These are phyloP conservation scores for Termitomyces sp. DNA, from an alignment of 768 basidiomycete genomes.

Conservation along the genomic window DNA sequence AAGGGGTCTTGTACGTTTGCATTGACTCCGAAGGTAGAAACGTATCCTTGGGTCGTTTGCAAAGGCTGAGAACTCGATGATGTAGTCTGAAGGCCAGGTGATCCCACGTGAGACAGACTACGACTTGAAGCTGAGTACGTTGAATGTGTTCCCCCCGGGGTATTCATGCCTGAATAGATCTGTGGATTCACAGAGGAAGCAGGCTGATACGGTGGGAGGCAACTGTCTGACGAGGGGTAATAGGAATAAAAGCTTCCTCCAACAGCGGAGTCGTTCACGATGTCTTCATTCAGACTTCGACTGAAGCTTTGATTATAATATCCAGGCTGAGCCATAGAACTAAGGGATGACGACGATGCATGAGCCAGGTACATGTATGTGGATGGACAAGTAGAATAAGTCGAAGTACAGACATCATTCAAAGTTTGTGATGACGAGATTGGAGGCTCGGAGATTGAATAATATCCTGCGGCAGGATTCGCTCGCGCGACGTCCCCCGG, in stretches of 20 bases:
- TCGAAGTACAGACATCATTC: not conserved
- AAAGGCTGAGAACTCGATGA: not conserved
- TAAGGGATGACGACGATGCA: not conserved
- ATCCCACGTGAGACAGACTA: not conserved
- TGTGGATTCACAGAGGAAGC: not conserved
- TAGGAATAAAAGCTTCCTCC: not conserved
- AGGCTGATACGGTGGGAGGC: not conserved
- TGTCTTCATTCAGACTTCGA: not conserved
- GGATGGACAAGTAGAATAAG: not conserved
- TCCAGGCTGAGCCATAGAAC: not conserved
- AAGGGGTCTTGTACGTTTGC: not conserved
- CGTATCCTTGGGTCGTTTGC: not conserved
- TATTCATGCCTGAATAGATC: not conserved
- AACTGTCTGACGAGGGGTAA: not conserved
- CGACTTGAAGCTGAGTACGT: not conserved
- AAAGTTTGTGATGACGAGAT: not conserved
- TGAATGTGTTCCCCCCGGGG: not conserved
- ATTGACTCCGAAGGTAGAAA: not conserved
- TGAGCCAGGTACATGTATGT: not conserved
- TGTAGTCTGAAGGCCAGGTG: not conserved
- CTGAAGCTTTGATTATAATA: not conserved
- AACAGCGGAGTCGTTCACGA: not conserved
- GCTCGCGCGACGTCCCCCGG: not conserved
- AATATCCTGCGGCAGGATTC: not conserved
- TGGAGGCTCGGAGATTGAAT: not conserved